phyloP scores from a whole-genome alignment of 2,329 filamentous ascomycete species.

The Dryadomyces sulphureus region DNA sequence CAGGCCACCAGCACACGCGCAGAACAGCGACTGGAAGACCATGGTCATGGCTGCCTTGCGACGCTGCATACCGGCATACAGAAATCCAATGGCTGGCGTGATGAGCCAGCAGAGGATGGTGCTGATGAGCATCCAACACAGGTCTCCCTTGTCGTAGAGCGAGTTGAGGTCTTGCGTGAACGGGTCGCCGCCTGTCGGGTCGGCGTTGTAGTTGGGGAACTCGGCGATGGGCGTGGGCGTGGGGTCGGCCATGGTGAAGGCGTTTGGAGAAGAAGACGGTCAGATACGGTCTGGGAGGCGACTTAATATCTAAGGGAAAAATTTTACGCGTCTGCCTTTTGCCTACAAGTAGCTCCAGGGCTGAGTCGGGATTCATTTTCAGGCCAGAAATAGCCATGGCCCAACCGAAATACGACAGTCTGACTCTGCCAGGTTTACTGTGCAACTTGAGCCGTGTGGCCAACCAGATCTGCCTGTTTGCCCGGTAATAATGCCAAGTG shows the following conservation, averaged over 20 bases:
- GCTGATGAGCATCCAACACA: not conserved
- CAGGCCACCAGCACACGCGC: conserved; percentile 52
- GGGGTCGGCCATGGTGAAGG: not conserved
- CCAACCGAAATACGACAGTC: no score
- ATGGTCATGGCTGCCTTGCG: conserved; percentile 47
- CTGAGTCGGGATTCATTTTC: no score
- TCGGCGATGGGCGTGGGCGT: not conserved
- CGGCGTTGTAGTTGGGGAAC: not conserved
- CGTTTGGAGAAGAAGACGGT: no score
- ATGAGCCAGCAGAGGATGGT: conserved; percentile 36
- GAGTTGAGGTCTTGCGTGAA: not conserved
- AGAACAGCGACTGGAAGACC: conserved; percentile 45
- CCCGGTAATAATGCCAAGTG: no score
- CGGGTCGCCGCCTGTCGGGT: not conserved
- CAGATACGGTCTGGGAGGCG: no score
- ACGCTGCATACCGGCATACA: conserved; percentile 48
- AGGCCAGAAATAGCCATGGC: no score
- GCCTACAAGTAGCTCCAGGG: no score
- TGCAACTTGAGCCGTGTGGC: no score
- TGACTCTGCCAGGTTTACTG: no score
- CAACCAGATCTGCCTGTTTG: no score
- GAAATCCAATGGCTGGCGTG: conserved; percentile 49
- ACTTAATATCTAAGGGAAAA: no score
- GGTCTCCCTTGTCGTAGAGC: not conserved
- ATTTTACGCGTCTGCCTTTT: no score